These are phyloP conservation scores for Rhodomyrtus psidioides DNA, from an alignment of 441 rosid species.

Conservation along the genomic window DNA sequence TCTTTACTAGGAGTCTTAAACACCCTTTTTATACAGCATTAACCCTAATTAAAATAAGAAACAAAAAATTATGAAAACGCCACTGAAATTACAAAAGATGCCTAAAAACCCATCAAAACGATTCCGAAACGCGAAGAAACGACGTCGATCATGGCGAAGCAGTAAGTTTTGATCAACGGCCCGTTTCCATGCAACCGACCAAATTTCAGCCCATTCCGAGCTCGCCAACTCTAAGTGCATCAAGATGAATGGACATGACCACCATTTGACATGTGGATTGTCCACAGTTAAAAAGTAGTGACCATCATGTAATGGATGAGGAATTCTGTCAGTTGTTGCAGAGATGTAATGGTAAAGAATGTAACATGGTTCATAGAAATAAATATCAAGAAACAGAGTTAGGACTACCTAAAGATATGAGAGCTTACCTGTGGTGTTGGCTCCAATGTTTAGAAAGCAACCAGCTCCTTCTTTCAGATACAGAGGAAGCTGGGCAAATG, in stretches of 20 bases:
- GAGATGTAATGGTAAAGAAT: not conserved
- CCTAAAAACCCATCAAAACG: no score
- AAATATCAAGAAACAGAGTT: not conserved
- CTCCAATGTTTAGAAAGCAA: constrained; percentile 63
- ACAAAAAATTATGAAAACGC: no score
- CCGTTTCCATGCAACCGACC: no score
- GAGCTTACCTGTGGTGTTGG: constrained; percentile 43
- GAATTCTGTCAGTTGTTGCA: not conserved
- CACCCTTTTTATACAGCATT: no score
- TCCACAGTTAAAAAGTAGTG: not conserved
- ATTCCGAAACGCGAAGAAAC: no score
- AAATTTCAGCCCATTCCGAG: no score
- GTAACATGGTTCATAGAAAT: not conserved
- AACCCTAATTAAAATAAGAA: no score
- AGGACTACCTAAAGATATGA: not conserved
- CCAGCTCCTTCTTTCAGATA: constrained; percentile 74
- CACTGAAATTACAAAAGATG: no score
- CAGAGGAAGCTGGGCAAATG: constrained; percentile 48
- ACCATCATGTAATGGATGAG: not conserved
- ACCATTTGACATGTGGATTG: not conserved
- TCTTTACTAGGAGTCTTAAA: no score
- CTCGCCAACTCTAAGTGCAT: no score
- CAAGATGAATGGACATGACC: not conserved
- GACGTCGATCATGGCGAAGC: no score
- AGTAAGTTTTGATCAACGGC: no score